phyloP scores from a whole-genome alignment of 2,329 filamentous ascomycete genomes.

The Nothophoma quercina region DNA sequence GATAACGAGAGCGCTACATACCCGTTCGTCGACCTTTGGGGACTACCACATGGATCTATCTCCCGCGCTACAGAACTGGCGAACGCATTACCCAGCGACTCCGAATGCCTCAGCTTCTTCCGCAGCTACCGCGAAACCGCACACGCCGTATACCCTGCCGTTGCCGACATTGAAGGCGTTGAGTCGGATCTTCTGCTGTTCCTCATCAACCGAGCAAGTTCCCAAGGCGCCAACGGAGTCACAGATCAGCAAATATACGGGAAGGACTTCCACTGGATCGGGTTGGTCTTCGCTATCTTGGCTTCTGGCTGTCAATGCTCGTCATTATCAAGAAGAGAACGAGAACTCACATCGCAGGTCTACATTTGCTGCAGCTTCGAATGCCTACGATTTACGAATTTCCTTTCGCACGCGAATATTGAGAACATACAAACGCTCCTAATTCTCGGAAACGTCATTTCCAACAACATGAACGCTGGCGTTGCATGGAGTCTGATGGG shows the following conservation, averaged over 20 bases:
- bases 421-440: slow-evolving; percentile 69
- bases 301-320: slow-evolving; percentile 69
- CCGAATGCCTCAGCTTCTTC: slow-evolving; percentile 66
- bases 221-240: slow-evolving; percentile 53
- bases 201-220: slow-evolving; percentile 59
- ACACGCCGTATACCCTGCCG: slow-evolving; percentile 67
- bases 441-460: slow-evolving; percentile 68
- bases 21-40: slow-evolving; percentile 71
- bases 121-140: slow-evolving; percentile 65
- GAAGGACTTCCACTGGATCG: slow-evolving; percentile 65
- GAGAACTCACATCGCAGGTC: slow-evolving; percentile 69
- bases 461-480: slow-evolving; percentile 70
- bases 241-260: slow-evolving; percentile 65
- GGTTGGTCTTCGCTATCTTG: slow-evolving; percentile 67
- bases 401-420: slow-evolving; percentile 66
- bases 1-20: slow-evolving; percentile 72
- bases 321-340: slow-evolving; percentile 63
- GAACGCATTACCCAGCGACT: slow-evolving; percentile 65
- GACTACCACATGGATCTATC: slow-evolving; percentile 64
- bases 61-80: slow-evolving; percentile 65
- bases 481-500: slow-evolving; percentile 68
- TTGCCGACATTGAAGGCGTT: slow-evolving; percentile 63
- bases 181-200: slow-evolving; percentile 63
- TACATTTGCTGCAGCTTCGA: slow-evolving; percentile 72
- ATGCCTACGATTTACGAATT: slow-evolving; percentile 69